phyloP scores from a whole-genome alignment of 805 yeast genomes.

The Candida sanyiensis region DNA sequence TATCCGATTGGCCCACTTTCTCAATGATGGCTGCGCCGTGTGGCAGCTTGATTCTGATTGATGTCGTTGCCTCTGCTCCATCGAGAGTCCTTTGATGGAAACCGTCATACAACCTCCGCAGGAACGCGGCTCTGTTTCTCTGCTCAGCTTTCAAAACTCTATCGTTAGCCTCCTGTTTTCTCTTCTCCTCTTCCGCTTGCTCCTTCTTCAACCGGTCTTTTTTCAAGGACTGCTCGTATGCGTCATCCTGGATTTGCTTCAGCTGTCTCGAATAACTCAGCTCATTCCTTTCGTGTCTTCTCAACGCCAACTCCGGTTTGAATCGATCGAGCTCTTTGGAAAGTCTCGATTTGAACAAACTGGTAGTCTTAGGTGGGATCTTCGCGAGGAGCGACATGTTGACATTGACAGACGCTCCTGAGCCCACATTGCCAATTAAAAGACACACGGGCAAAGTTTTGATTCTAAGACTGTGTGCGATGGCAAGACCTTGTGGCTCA shows the following conservation, averaged over 20 bases:
- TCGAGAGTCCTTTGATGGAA: slow-evolving; percentile 7
- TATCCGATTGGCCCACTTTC: slow-evolving; percentile 34
- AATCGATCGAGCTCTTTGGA: slow-evolving; percentile 45
- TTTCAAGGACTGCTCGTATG: slow-evolving; percentile 54
- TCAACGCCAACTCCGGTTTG: slow-evolving; percentile 55
- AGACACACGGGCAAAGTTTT: slow-evolving; percentile 51
- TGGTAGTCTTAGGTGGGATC: slow-evolving; percentile 26
- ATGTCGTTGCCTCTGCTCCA: slow-evolving; percentile 30
- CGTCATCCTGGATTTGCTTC: slow-evolving; percentile 59
- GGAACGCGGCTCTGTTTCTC: slow-evolving; percentile 13
- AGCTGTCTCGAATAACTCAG: slow-evolving; percentile 51
- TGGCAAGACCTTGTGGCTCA: slow-evolving; percentile 60
- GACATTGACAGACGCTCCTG: slow-evolving; percentile 31
- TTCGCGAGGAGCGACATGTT: slow-evolving; percentile 31
- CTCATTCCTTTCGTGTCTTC: slow-evolving; percentile 56
- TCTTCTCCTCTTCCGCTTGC: slow-evolving; percentile 31
- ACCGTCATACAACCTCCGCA: neutral
- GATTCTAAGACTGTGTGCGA: slow-evolving; percentile 50
- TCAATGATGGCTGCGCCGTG: slow-evolving; percentile 45
- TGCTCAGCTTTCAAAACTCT: slow-evolving; percentile 4
- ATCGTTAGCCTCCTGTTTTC: slow-evolving; percentile 15
- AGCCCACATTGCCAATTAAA: slow-evolving; percentile 51
- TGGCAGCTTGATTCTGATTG: slow-evolving; percentile 51
- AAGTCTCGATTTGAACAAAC: slow-evolving; percentile 32
- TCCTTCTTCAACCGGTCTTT: slow-evolving; percentile 51